Evolutionary conservation across 2,329 filamentous ascomycete genomes (phyloP), one percentile per base, ranked within the genome.

Genomic region (Paracamarosporium sp.): DNA sequence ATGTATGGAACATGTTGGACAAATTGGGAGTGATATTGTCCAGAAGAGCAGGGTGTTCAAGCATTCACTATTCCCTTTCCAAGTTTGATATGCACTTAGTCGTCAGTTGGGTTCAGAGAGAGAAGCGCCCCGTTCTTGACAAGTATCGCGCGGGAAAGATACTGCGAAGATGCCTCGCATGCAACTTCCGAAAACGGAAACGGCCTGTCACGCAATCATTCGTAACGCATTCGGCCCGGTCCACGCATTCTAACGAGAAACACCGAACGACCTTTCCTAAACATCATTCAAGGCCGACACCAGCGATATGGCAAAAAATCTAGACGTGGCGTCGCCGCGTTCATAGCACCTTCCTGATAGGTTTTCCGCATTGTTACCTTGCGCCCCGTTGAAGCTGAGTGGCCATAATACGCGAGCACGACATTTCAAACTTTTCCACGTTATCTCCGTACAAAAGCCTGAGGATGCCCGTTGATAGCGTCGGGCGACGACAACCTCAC

Each of bases 341-440:
- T 25, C 9, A 35, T 48, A 24, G 45, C 24, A 47, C 47, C 47
- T 20, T 20, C 13, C 22, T 15, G 40, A 50, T 50, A 22, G 47
- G 20, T 15, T 30, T 15, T 35, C 5, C 33, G 20, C 33, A 50
- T 12, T 25, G 47, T 20, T n/a, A 40, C 35, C 40, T 28, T n/a
- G 20, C 24, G 13, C 24, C 20, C 25, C 27, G 13, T 24, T 38
- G 47, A 50, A 40, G 51, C 51, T 40, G 51, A 54, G 30, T 48
- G 44, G 41, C 28, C 33, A 30, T 12, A 22, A 45, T 35, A 56
- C 45, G 45, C 50, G 43, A 57, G 47, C 55, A 57, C 55, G 55
- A 52, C 55, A 57, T 57, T 38, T 12, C 43, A 17, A 43, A 28
- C 25, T 43, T 33, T 47, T 52, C 35, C 48, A 22, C 53, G 53